phyloP scores from a whole-genome alignment of 1,284 basidiomycete species.

The Microstroma glucosiphilum region DNA sequence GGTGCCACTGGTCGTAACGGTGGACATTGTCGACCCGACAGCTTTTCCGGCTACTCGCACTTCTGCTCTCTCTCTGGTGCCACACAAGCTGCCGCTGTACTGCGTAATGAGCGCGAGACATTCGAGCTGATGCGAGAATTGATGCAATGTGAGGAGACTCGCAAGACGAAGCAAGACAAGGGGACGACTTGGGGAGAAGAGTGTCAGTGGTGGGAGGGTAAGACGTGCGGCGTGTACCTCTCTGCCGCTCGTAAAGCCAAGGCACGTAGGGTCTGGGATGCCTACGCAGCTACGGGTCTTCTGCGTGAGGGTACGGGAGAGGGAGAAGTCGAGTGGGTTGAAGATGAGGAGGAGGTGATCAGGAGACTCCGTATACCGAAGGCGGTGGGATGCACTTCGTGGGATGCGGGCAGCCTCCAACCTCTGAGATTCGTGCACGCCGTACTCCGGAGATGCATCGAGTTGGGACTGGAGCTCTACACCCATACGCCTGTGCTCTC shows the following conservation, averaged over 20 bases:
- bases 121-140: constrained; percentile 11
- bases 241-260: background rate
- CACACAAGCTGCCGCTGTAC: constrained; percentile 10
- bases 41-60: constrained; percentile 7
- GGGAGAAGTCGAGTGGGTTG: constrained; percentile 8
- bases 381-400: constrained; percentile 6
- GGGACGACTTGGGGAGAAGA: background rate
- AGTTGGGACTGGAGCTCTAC: constrained; percentile 5
- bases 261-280: background rate
- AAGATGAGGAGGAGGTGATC: constrained; percentile 7
- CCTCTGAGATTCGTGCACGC: constrained; percentile 12
- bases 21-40: constrained; percentile 14
- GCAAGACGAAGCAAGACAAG: too few species aligned
- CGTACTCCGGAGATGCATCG: constrained; percentile 6
- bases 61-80: constrained; percentile 8
- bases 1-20: constrained; percentile 14
- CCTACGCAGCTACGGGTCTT: constrained; percentile 1
- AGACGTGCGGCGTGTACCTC: constrained; percentile 5
- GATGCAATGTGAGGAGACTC: background rate
- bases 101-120: constrained; percentile 13
- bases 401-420: constrained; percentile 7
- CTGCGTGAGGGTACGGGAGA: background rate
- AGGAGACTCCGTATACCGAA: constrained; percentile 4
- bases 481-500: constrained; percentile 10
- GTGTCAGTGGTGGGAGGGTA: constrained; percentile 14